Evolutionary conservation across 1,284 basidiomycete species (phyloP), one percentile per base, ranked within the genome.

Genomic region (Moesziomyces antarcticus): DNA sequence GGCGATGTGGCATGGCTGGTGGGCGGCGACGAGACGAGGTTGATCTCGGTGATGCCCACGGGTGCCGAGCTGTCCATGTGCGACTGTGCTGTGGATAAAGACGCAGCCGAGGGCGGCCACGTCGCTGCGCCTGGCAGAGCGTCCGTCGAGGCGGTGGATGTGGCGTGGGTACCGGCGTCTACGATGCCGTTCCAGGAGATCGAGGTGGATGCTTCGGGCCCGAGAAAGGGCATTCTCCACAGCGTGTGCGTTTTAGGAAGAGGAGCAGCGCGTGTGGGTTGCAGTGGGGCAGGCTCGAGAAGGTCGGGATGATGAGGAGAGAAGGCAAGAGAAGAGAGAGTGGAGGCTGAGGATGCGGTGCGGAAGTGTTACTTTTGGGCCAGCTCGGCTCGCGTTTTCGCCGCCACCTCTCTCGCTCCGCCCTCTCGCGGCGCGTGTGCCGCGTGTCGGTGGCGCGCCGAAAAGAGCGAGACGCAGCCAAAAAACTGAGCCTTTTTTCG

Each of bases 331-430:
- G 9, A 37, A 62, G 44, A 20, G 2, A 5, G 44, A 53, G 52
- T 16, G 13, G 40, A 54, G 41, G 50, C 42, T 40, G 44, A 24
- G 24, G 30, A 33, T 33, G 11, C 25, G 25, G 25, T 27, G 30
- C 30, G 6, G 46, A 64, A 60, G 67, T 70, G 67, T 70, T 64
- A 64, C 67, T 70, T 64, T 66, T 24, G 35, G 21, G 9, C 25
- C 35, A 11, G 20, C 5, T 25, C 25, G 37, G 14, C 43, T 40
- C 57, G 55, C 55, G 50, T 68, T 58, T 67, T 27, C 25, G 25
- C 25, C 64, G 64, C 64, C 64, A 67, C 64, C 55, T 35, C 49
- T 20, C 18, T 40, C 35, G 16, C 16, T 40, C 18, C 16, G 13
- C 16, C 18, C 37, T 40, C 11, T 33, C 30, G 25, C 25, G 25